phyloP scores from a whole-genome alignment of 1,139 yeast species.

The Taphrina populina region DNA sequence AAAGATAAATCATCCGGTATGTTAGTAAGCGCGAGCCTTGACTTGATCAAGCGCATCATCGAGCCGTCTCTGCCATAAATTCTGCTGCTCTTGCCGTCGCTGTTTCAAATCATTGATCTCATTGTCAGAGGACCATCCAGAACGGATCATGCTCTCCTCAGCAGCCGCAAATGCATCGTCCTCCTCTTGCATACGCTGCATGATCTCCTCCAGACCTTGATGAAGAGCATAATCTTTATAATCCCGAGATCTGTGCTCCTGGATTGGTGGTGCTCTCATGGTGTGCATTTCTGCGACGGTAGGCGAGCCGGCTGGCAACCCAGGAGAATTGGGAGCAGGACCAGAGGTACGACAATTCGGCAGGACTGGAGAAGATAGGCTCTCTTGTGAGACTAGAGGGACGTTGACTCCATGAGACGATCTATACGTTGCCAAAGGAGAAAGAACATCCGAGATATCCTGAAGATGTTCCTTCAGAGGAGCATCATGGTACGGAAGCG shows the following conservation, averaged over 20 bases:
- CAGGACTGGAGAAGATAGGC: neutral
- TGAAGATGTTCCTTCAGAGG: conserved; percentile 1
- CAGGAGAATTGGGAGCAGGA: neutral
- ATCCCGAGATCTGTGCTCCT: neutral
- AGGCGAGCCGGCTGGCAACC: conserved; percentile 2
- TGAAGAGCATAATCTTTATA: neutral
- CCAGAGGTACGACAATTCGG: neutral
- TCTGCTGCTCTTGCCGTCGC: conserved; percentile 29
- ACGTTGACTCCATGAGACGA: conserved; percentile 2
- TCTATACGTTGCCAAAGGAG: conserved; percentile 21
- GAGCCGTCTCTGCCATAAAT: conserved; percentile 51
- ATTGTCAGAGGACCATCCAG: conserved; percentile 33
- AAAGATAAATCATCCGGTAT: too few species aligned
- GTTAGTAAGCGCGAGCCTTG: conserved; percentile 10
- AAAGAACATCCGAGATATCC: conserved; percentile 11
- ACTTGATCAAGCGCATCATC: conserved; percentile 42
- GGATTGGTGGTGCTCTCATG: conserved; percentile 5
- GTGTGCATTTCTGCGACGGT: neutral
- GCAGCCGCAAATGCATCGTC: conserved; percentile 34
- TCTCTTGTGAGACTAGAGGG: neutral
- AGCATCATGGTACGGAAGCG: neutral
- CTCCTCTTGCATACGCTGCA: conserved; percentile 32
- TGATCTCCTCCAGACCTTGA: conserved; percentile 27
- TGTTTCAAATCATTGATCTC: conserved; percentile 29
- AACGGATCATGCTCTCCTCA: conserved; percentile 30